Base-by-base conservation (phyloP, 345 rosid genomes). In the Arabidopsis suecica region DNA sequence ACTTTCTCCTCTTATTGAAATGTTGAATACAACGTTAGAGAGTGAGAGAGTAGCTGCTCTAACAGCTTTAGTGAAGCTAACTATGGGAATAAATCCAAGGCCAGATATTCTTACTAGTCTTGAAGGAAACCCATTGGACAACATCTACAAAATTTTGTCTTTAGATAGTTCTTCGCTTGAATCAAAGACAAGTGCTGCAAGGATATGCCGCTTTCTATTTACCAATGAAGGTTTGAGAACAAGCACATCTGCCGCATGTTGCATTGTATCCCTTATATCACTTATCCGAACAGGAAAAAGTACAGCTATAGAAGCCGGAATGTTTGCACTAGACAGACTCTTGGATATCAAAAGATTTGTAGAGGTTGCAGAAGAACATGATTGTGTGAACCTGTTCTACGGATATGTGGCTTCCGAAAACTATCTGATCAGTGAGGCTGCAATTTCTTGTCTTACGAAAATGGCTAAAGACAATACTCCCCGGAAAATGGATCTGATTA, bases 391-490 rank as follows among this genome's bases (percentile, higher is more conserved):
- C 77, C 85, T 87, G 20, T 88, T 89, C 49, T 86, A 87, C 48
- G 75, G 86, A 65, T 85, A 88, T 77, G 75, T 88, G 55, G 81
- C 88, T 51, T 94, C 89, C 9, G 61, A 73, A 79, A 88, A 87
- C 80, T 81, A 80, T 78, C 71, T 82, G 61, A 85, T 89, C 71
- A 81, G 85, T 47, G 96, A 86, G 70, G 89, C 88, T 45, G 86
- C 96, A 63, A 74, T 93, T 68, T 87, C 84, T 67, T 81, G 92
- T 60, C 84, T 93, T 61, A 83, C 89, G 75, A 93, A 93, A 83
- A 72, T 93, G 85, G 89, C 91, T 64, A 93, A 93, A 82, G 98
- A 93, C 70, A 83, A 89, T 68, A 84, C 87, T 9, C 91, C 80
- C 0, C 79, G 78, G 61, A 91, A 93, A 82, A 69, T 87, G 80